Evolutionary conservation across 2,329 filamentous ascomycete genomes (phyloP).

Genomic region (Diaporthe caulivora): DNA sequence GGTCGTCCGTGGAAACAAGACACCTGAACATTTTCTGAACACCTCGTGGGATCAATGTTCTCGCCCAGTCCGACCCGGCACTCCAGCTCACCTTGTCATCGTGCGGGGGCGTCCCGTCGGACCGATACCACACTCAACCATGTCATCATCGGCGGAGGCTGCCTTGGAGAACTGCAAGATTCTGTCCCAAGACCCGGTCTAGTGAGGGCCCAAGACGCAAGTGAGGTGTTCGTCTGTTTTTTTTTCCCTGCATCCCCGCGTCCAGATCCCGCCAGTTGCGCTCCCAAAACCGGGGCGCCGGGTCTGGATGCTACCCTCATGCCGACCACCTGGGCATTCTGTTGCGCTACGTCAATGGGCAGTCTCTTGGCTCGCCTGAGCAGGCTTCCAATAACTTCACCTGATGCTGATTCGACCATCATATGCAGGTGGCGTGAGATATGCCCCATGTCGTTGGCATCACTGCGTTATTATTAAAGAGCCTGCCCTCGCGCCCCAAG

Average conservation of each 20-base stretch:
- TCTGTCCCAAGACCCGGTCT: conserved; percentile 4
- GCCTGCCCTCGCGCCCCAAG: neutral
- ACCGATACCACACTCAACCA: conserved; percentile 18
- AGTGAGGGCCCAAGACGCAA: conserved; percentile 10
- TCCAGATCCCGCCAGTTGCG: neutral
- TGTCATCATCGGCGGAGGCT: conserved; percentile 25
- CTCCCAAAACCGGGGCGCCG: conserved; percentile 12
- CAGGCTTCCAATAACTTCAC: neutral
- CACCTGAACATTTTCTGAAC: neutral
- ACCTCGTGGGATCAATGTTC: neutral
- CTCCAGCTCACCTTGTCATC: neutral
- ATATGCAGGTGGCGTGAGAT: conserved; percentile 19
- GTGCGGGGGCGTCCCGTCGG: conserved; percentile 4
- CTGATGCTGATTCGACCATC: conserved; percentile 19
- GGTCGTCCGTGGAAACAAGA: neutral
- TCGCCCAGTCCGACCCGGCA: neutral
- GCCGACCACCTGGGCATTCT: neutral
- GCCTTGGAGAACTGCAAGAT: conserved; percentile 12
- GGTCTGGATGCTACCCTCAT: conserved; percentile 17
- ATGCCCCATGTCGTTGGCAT: neutral
- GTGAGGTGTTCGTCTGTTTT: conserved; percentile 22
- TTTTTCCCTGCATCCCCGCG: conserved; percentile 12
- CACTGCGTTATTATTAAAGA: neutral
- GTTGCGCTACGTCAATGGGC: conserved; percentile 18
- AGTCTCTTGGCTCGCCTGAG: conserved; percentile 8